phyloP scores from a whole-genome alignment of 2,329 filamentous ascomycete genomes.

The Leptographium lundbergii region DNA sequence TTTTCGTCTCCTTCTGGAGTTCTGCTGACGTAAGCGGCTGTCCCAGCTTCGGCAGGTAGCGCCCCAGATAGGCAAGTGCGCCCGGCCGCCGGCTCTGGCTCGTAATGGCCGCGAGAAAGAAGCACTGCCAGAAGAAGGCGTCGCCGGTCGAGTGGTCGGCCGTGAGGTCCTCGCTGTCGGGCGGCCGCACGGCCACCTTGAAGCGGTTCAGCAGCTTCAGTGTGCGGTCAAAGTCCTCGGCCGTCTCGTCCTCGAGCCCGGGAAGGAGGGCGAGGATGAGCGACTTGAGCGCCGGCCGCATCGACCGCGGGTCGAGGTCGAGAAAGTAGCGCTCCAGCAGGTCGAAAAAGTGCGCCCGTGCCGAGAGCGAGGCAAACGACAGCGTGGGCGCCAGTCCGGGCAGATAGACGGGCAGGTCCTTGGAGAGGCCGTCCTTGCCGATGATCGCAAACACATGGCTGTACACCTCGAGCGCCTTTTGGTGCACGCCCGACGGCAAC shows the following conservation, averaged over 20 bases:
- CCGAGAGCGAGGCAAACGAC: slow-evolving; percentile 87
- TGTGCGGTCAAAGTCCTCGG: slow-evolving; percentile 90
- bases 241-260: slow-evolving; percentile 88
- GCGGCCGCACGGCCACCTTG: slow-evolving; percentile 51
- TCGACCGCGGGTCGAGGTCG: slow-evolving; percentile 51
- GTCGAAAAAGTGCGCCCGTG: slow-evolving; percentile 73
- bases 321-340: slow-evolving; percentile 74
- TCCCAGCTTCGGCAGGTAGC: slow-evolving; percentile 63
- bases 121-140: slow-evolving; percentile 96
- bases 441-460: slow-evolving; percentile 78
- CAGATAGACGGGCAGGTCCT: slow-evolving; percentile 76
- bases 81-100: slow-evolving; percentile 75
- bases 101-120: slow-evolving; percentile 88
- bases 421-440: slow-evolving; percentile 65
- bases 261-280: slow-evolving; percentile 82
- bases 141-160: slow-evolving; percentile 49
- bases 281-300: slow-evolving; percentile 82
- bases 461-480: slow-evolving; percentile 94
- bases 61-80: slow-evolving; percentile 72
- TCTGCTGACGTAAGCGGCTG: slow-evolving; percentile 21
- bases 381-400: slow-evolving; percentile 81
- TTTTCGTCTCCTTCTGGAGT: too few species aligned
- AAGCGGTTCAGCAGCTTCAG: slow-evolving; percentile 67
- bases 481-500: slow-evolving; percentile 89
- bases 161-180: slow-evolving; percentile 35